Conservation (phyloP, 495 filamentous ascomycete genomes). For the Sabuloglossum arenarium region DNA sequence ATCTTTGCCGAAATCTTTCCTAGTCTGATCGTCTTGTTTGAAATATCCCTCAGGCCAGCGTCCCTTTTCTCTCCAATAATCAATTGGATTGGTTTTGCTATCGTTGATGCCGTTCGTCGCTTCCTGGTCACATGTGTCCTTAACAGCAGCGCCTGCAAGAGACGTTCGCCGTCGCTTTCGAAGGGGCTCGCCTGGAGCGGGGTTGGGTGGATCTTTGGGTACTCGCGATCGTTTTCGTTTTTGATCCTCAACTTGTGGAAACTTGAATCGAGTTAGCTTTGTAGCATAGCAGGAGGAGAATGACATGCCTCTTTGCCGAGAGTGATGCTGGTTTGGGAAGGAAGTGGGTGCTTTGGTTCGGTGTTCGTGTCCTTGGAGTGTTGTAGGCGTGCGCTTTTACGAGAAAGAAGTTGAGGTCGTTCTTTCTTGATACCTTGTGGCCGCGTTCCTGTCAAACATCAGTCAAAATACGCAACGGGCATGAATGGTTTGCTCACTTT, state of each 20-base stretch:
- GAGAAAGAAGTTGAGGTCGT: background rate
- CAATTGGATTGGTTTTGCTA: constrained; percentile 10
- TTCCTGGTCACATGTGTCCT: background rate
- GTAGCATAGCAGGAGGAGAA: constrained; percentile 9
- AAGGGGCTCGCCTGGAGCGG: constrained; percentile 2
- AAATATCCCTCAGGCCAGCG: constrained; percentile 17
- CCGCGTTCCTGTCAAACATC: background rate
- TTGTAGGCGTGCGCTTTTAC: background rate
- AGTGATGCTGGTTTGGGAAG: background rate
- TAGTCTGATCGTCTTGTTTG: too few relatives aligned
- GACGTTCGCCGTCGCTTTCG: constrained; percentile 9
- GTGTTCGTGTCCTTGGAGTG: background rate
- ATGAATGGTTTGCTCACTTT: background rate
- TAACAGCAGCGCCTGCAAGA: background rate
- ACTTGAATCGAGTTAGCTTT: constrained; percentile 12
- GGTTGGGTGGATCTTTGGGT: constrained; percentile 14
- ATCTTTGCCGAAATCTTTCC: too few relatives aligned
- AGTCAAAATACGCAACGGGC: constrained; percentile 1
- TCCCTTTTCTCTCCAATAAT: constrained; percentile 12
- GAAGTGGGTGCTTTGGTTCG: background rate
- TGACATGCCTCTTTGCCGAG: constrained; percentile 11
- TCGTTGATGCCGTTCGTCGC: background rate
- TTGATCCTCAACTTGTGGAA: constrained; percentile 7
- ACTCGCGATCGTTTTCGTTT: constrained; percentile 10
- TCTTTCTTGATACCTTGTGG: constrained; percentile 1